Conservation (phyloP, 2,329 filamentous ascomycete species). For the Fusarium praegraminearum region DNA sequence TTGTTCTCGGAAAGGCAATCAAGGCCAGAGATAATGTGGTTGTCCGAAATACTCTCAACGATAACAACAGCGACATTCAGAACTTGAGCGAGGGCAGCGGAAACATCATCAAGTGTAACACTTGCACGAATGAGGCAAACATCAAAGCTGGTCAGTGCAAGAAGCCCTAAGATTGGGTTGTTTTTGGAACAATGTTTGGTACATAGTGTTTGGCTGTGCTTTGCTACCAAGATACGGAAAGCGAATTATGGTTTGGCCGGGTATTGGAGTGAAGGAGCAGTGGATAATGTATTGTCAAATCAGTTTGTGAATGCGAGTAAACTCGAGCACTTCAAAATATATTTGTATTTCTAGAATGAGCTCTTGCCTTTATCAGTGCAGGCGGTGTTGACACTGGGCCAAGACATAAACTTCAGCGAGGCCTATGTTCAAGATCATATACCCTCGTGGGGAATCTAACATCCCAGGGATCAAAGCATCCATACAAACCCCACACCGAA, state of each 20-base stretch:
- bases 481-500: too few species aligned
- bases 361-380: too few species aligned
- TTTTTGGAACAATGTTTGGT: background rate
- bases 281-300: background rate
- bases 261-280: background rate
- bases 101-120: slow-evolving; percentile 47
- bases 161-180: background rate
- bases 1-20: slow-evolving; percentile 18
- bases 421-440: too few species aligned
- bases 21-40: slow-evolving; percentile 47
- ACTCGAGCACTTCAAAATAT: too few species aligned
- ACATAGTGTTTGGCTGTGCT: background rate
- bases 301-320: background rate
- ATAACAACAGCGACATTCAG: slow-evolving; percentile 48
- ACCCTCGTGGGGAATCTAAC: too few species aligned
- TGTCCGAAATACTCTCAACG: slow-evolving; percentile 46
- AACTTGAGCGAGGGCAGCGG: slow-evolving; percentile 28
- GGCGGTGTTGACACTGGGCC: too few species aligned
- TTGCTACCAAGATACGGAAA: background rate
- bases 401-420: too few species aligned
- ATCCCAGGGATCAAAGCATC: too few species aligned
- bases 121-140: slow-evolving; percentile 23
- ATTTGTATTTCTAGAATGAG: background rate
- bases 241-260: rapidly evolving
- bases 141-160: slow-evolving; percentile 25